Evolutionary conservation across 2,329 filamentous ascomycete genomes (phyloP), one percentile per base, ranked within the genome.

Genomic region (Stagonosporopsis rhizophila): DNA sequence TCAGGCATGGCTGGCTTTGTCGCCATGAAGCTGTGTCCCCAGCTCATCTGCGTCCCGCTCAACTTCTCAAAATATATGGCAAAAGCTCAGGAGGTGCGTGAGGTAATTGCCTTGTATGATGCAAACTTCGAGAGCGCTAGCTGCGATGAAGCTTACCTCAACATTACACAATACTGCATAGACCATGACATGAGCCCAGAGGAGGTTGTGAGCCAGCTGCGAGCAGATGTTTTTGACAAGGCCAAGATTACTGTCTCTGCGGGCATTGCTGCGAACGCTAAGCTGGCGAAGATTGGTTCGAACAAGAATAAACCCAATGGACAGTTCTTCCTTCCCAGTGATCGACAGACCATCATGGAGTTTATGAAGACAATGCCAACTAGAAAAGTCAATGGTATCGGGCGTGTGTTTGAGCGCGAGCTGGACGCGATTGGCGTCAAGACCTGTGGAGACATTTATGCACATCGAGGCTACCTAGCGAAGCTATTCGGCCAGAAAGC

Each of bases 261-360:
- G 0, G 95, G 95, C 0, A 96, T 99, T 58, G 94, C 92, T 0
- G 90, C 92, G 1, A 99, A 99, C 74, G 89, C 93, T 0, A 94
- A 92, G 71, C 82, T 99, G 14, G 94, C 95, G 27, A 99, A 99
- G 77, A 96, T 99, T 28, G 92, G 90, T 67, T 96, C 92, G 17
- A 97, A 99, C 71, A 86, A 89, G 74, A 97, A 98, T 76, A 99
- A 99, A 71, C 95, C 95, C 0, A 96, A 99, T 66, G 95, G 95
- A 0, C 95, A 98, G 71, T 98, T 89, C 66, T 78, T 85, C 9
- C 80, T 98, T 1, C 83, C 89, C 0, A 90, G 83, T 48, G 88
- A 96, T 37, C 84, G 93, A 9, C 78, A 80, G 23, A 83, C 86
- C 0, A 92, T 99, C 57, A 87, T 98, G 84, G 79, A 83, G 0